These are phyloP conservation scores for Eucalyptus tenuipes DNA, from an alignment of 345 rosid genomes.

Conservation along the genomic window DNA sequence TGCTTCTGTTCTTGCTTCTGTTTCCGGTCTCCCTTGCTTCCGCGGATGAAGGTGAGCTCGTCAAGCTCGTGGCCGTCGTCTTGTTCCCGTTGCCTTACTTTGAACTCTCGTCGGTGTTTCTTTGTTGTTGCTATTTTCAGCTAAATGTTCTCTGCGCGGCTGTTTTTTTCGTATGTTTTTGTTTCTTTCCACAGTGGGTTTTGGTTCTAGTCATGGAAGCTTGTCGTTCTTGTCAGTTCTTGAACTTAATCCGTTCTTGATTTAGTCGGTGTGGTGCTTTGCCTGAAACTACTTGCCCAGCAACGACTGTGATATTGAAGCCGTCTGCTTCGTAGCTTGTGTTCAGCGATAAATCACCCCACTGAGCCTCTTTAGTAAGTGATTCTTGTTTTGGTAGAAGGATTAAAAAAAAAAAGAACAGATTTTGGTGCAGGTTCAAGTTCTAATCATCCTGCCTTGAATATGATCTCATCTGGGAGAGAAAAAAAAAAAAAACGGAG, in stretches of 20 bases:
- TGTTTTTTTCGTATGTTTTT: background rate
- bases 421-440: background rate
- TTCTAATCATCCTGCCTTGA: background rate
- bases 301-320: background rate
- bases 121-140: background rate
- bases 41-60: constrained; percentile 29
- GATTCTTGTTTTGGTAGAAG: background rate
- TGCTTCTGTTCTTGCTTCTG: constrained; percentile 7
- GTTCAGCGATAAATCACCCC: background rate
- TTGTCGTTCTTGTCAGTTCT: background rate
- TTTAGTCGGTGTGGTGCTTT: background rate
- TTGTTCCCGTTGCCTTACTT: background rate
- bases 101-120: background rate
- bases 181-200: background rate
- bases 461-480: background rate
- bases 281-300: background rate
- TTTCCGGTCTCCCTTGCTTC: constrained; percentile 15
- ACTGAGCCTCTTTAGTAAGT: background rate
- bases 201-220: background rate
- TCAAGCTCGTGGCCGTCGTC: background rate
- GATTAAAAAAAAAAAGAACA: background rate
- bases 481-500: background rate
- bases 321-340: background rate
- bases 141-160: background rate
- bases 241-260: background rate